These are phyloP conservation scores for Schizonepeta tenuifolia DNA, from an alignment of 257 asterid genomes.

Conservation along the genomic window DNA sequence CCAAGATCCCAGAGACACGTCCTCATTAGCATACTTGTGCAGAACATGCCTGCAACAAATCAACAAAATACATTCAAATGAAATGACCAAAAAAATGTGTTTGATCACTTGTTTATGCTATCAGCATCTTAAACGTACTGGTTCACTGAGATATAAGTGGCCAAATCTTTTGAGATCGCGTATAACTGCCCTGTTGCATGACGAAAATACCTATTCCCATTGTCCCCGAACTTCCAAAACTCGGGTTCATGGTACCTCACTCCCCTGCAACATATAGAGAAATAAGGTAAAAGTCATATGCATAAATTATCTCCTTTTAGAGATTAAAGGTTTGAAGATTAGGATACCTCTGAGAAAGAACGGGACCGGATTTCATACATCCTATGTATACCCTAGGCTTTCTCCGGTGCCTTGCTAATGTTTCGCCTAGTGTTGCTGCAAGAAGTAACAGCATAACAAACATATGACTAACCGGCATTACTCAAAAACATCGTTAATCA, in stretches of 20 bases:
- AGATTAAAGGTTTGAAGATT: background rate
- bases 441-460: background rate
- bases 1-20: constrained; percentile 93
- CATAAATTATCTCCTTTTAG: background rate
- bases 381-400: constrained; percentile 79
- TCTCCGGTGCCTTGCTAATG: constrained; percentile 67
- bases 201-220: constrained; percentile 91
- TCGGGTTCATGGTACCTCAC: constrained; percentile 95
- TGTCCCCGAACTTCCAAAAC: constrained; percentile 89
- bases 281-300: constrained; percentile 6
- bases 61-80: background rate
- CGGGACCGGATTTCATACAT: constrained; percentile 98
- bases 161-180: constrained; percentile 87
- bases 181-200: constrained; percentile 95
- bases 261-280: constrained; percentile 56
- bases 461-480: background rate
- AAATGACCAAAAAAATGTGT: background rate
- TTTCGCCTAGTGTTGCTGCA: constrained; percentile 89
- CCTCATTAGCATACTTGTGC: constrained; percentile 96
- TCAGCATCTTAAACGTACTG: constrained; percentile 48
- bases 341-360: constrained; percentile 78
- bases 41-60: constrained; percentile 66
- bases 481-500: background rate
- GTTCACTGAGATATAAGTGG: constrained; percentile 71
- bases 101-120: background rate